These are phyloP conservation scores for Backusella sp. DNA, from an alignment of 192 early-diverging fungal species.

Conservation along the genomic window DNA sequence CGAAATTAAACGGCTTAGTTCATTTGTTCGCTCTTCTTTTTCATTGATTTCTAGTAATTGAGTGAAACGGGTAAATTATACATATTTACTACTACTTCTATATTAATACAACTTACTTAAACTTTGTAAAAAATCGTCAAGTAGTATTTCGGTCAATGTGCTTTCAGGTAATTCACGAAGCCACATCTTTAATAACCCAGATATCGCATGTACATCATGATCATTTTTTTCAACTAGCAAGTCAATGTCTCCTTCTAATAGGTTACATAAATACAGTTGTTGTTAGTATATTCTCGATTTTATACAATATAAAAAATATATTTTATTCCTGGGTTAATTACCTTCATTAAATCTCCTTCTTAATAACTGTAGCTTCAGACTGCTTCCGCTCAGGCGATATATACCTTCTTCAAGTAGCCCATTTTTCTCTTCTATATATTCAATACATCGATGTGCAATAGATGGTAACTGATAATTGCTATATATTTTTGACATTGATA, in stretches of 20 bases:
- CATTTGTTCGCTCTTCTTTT: slow-evolving; percentile 71
- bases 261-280: background rate
- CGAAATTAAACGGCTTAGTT: slow-evolving; percentile 78
- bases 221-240: slow-evolving; percentile 55
- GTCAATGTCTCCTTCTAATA: slow-evolving; percentile 71
- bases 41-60: slow-evolving; percentile 63
- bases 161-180: slow-evolving; percentile 85
- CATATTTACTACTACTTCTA: background rate
- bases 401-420: slow-evolving; percentile 93
- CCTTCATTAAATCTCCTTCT: slow-evolving; percentile 78
- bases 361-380: slow-evolving; percentile 67
- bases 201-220: slow-evolving; percentile 91
- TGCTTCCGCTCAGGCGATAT: slow-evolving; percentile 86
- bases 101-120: slow-evolving; percentile 47
- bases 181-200: slow-evolving; percentile 91
- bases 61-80: background rate
- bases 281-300: background rate
- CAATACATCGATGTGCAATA: slow-evolving; percentile 93
- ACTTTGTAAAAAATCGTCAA: slow-evolving; percentile 78
- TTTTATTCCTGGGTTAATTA: background rate
- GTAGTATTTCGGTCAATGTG: slow-evolving; percentile 83
- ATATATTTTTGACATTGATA: slow-evolving; percentile 66
- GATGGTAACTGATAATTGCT: slow-evolving; percentile 84
- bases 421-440: slow-evolving; percentile 89
- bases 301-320: background rate